Base-by-base conservation (phyloP, 768 basidiomycete genomes). In the Phylloporus arenicola region DNA sequence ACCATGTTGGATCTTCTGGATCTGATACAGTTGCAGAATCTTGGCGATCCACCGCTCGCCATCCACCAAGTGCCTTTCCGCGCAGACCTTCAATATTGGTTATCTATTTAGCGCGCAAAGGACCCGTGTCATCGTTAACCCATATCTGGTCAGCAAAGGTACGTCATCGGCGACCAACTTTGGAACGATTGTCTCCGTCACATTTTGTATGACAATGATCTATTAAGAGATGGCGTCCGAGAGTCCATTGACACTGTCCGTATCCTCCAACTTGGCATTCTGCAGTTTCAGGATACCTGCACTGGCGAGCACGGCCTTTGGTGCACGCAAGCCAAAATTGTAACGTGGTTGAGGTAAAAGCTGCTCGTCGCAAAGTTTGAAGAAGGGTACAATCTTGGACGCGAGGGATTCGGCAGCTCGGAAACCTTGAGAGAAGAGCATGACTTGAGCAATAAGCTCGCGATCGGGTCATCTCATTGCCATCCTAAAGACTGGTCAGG, bases 371-470 rank as follows among this genome's bases (percentile, higher is more conserved):
- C 96, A 99, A 48, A 99, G 86, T 66, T 95, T 95, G 80, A 99
- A 99, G 77, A 99, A 98, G 0, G 96, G 96, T 11, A 99, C 96
- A 51, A 98, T 90, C 70, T 98, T 98, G 48, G 92, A 92, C 2
- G 96, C 96, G n/a, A 99, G 80, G 0, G 83, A 87, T 69, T 99
- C 96, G 7, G 96, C 96, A 12, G 93, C 92, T 34, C 96, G 84
- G 82, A 98, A 99, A 54, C 96, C 96, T 74, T 98, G 96, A 17
- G 96, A 98, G 75, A 98, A 98, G 41, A 99, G 75, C 90, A 98
- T 93, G 66, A 99, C 96, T 71, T 99, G 96, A 4, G 96, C 96
- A 61, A 99, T 99, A 43, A 99, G 84, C 67, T 99, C 95, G 52
- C 93, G 85, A 68, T 98, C 96, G 22, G 96, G 96, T 45, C 92